These are phyloP conservation scores for Huntiella moniliformis DNA, from an alignment of 2,329 filamentous ascomycete genomes.

Conservation along the genomic window DNA sequence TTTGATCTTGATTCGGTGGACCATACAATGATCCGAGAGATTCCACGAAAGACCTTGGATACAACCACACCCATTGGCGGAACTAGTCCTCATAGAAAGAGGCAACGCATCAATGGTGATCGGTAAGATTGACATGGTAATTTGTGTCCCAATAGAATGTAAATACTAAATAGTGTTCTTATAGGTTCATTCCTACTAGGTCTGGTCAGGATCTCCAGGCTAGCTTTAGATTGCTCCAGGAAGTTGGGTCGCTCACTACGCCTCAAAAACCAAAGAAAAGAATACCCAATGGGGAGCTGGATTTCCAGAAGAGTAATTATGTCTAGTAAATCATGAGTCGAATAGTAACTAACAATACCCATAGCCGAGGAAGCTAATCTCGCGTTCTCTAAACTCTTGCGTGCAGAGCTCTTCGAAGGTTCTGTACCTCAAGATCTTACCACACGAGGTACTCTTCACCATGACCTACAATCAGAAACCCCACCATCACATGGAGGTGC, in stretches of 20 bases:
- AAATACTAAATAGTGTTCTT: constrained; percentile 14
- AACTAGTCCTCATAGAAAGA: constrained; percentile 37
- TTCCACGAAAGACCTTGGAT: constrained; percentile 22
- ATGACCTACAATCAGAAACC: constrained; percentile 39
- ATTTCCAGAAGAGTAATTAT: constrained; percentile 73
- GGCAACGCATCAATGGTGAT: constrained; percentile 41
- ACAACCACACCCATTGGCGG: constrained; percentile 33
- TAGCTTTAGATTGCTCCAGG: constrained; percentile 78
- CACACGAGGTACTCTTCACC: constrained; percentile 7
- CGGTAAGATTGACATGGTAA: constrained; percentile 26
- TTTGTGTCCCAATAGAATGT: neutral
- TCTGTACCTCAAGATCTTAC: constrained; percentile 53
- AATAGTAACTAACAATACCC: neutral
- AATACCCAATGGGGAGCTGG: constrained; percentile 70
- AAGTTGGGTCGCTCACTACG: constrained; percentile 82
- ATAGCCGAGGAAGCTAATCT: constrained; percentile 81
- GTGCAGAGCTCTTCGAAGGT: constrained; percentile 80
- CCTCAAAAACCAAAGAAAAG: constrained; percentile 73
- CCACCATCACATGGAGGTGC: constrained; percentile 52
- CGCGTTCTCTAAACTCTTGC: constrained; percentile 72
- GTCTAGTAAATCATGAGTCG: constrained; percentile 5
- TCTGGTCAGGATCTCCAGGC: constrained; percentile 85
- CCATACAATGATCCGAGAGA: constrained; percentile 30
- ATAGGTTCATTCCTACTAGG: constrained; percentile 84
- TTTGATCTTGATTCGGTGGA: constrained; percentile 33